phyloP scores from a whole-genome alignment of 2,329 filamentous ascomycete genomes.

The Diaporthe ilicicola region DNA sequence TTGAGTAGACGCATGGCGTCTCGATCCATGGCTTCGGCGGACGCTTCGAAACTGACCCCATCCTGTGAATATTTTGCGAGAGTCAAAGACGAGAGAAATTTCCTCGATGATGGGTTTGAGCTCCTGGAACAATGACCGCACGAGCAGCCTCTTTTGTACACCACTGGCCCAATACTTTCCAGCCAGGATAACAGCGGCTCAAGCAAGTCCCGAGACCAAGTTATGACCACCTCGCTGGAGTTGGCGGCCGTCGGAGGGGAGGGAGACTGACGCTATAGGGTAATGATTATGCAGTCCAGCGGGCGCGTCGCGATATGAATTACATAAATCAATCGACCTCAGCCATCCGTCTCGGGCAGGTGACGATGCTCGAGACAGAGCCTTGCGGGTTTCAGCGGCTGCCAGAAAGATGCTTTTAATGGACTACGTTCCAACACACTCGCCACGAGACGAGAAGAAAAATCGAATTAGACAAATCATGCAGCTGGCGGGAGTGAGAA shows the following conservation, averaged over 20 bases:
- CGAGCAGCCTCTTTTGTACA: not conserved
- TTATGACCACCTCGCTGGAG: not conserved
- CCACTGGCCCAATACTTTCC: not conserved
- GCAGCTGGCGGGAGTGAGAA: not conserved
- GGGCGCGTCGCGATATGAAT: not conserved
- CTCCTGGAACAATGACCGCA: not conserved
- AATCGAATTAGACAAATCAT: not conserved
- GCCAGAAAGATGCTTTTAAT: not conserved
- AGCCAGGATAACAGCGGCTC: conserved; percentile 6
- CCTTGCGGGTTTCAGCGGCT: not conserved
- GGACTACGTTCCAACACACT: not conserved
- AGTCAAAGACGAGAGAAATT: not conserved
- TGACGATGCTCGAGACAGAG: not conserved
- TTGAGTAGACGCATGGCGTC: conserved; percentile 74
- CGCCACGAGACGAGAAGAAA: not conserved
- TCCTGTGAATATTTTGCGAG: conserved; percentile 27
- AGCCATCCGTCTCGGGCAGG: conserved; percentile 5
- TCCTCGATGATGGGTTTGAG: not conserved
- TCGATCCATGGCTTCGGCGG: conserved; percentile 66
- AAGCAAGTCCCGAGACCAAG: not conserved
- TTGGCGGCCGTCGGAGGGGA: not conserved
- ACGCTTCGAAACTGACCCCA: conserved; percentile 42
- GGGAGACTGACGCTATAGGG: conserved; percentile 7
- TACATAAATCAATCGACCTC: not conserved
- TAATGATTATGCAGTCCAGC: conserved; percentile 18